Evolutionary conservation across 2,329 filamentous ascomycete species (phyloP).

Genomic region (Botrytis sinoallii): DNA sequence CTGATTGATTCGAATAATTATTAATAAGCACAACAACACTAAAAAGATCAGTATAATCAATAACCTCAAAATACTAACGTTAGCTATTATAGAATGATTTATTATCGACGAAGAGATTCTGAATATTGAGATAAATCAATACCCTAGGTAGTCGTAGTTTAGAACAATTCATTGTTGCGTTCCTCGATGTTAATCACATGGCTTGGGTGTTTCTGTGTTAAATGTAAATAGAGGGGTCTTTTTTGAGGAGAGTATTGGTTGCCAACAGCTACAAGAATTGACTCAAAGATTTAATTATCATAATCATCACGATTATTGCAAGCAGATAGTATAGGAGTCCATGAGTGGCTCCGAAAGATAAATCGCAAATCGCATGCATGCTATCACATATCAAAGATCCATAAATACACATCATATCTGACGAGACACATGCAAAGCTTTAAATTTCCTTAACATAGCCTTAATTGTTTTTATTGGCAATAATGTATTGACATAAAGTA

Average conservation of each 20-base stretch:
- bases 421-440: neutral
- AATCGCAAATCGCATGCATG: neutral
- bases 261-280: neutral
- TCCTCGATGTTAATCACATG: neutral
- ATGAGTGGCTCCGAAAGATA: neutral
- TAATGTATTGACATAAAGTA: neutral
- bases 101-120: too few species aligned
- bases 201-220: neutral
- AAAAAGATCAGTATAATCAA: too few species aligned
- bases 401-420: neutral
- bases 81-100: too few species aligned
- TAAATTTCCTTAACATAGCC: too few species aligned
- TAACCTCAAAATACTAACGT: too few species aligned
- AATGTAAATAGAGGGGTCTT: neutral
- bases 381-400: neutral
- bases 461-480: neutral
- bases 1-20: too few species aligned
- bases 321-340: neutral
- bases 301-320: neutral
- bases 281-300: neutral
- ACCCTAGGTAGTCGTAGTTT: too few species aligned
- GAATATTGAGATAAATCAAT: too few species aligned
- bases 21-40: too few species aligned
- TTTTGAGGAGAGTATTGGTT: neutral
- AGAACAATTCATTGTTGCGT: neutral